Conservation (phyloP, 495 filamentous ascomycete species). For the Hamigera avellanea region DNA sequence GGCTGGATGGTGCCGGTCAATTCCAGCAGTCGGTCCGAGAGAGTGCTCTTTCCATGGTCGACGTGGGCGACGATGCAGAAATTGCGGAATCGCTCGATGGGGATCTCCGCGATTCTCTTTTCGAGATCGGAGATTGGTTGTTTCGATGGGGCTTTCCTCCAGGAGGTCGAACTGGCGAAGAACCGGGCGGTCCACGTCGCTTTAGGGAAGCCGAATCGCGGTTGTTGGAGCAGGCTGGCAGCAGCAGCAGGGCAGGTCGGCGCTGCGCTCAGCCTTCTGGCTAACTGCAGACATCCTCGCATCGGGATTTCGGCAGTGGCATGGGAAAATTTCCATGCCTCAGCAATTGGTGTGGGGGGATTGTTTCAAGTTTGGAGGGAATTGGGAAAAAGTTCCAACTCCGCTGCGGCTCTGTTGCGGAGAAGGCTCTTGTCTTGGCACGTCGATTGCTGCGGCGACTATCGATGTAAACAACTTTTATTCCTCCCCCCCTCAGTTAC, state of each 20-base stretch:
- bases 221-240: slow-evolving; percentile 25
- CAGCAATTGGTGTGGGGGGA: neutral
- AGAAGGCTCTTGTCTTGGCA: slow-evolving; percentile 7
- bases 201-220: slow-evolving; percentile 15
- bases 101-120: slow-evolving; percentile 72
- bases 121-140: slow-evolving; percentile 50
- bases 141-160: slow-evolving; percentile 25
- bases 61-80: slow-evolving; percentile 98
- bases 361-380: neutral
- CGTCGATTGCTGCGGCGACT: slow-evolving; percentile 25
- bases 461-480: slow-evolving; percentile 27
- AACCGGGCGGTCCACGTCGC: slow-evolving; percentile 14
- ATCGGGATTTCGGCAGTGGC: slow-evolving; percentile 34
- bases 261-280: slow-evolving; percentile 38
- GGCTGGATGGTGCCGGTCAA: slow-evolving; percentile 86
- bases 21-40: slow-evolving; percentile 85
- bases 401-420: slow-evolving; percentile 9
- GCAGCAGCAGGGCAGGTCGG: slow-evolving; percentile 24
- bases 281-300: slow-evolving; percentile 46
- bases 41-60: slow-evolving; percentile 95
- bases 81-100: slow-evolving; percentile 85
- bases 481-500: slow-evolving; percentile 7
- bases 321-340: slow-evolving; percentile 15
- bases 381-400: slow-evolving; percentile 1
- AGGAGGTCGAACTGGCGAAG: slow-evolving; percentile 28